Base-by-base conservation (phyloP, 1,284 basidiomycete species). In the Pseudozyma flocculosa region DNA sequence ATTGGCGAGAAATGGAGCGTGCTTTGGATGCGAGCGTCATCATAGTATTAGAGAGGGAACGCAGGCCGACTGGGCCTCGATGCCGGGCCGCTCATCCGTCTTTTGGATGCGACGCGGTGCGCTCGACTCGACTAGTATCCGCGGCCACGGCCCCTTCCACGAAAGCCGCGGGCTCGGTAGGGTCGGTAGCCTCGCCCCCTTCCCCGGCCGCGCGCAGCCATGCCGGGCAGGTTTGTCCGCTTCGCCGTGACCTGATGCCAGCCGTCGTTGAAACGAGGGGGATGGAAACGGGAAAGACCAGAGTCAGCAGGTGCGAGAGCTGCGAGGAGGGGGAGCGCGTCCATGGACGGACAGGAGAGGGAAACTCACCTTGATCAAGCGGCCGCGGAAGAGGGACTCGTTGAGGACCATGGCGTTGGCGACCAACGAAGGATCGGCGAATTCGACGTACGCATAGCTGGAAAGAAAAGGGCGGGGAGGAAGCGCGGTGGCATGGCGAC, bases 391-490 rank as follows among this genome's bases (percentile, higher is more conserved):
- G 71, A 94, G 81, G 29, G 89, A 92, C 73, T 97, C 93, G 80
- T 98, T 91, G 82, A 99, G 85, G n/a, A 92, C 87, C 65, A 94
- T 78, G 18, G 95, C 93, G 63, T 92, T 89, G 69, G 92, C 88
- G 50, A 98, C 89, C 64, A 90, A 86, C 51, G 89, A 87, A n/a
- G 92, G 84, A 72, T 96, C 92, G 68, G 95, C 87, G 79, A 99
- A 99, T 80, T 99, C 95, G 47, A 99, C 92, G 81, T 99, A 99
- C 46, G 94, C 94, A 81, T 90, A 99, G 43, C 92, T 95, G 70
- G 21, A 29, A n/a, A n/a, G n/a, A n/a, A n/a, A n/a, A n/a, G n/a
- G n/a, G n/a, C n/a, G n/a, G n/a, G n/a, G n/a, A n/a, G n/a, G n/a
- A n/a, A n/a, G n/a, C n/a, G n/a, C n/a, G n/a, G n/a, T n/a, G n/a